Conservation (phyloP, 805 yeast genomes). For the Metschnikowia reukaufii region DNA sequence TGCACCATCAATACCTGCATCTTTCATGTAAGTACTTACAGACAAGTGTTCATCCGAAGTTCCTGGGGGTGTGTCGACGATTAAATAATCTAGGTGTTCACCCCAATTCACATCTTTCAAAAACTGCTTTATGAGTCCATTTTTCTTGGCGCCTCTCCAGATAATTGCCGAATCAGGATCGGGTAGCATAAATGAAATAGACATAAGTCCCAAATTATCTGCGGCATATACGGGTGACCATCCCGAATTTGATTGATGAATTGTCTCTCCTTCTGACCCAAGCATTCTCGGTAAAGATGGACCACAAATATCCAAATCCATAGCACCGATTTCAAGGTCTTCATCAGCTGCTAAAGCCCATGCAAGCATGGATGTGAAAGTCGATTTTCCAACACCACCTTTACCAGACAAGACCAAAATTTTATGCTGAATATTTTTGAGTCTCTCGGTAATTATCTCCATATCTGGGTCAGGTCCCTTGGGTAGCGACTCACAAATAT, state of each 20-base stretch:
- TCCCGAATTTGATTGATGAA: constrained; percentile 88
- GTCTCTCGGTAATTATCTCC: constrained; percentile 66
- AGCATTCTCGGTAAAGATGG: constrained; percentile 95
- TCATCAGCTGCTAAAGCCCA: constrained; percentile 90
- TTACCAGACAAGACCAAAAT: constrained; percentile 76
- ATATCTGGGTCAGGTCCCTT: constrained; percentile 96
- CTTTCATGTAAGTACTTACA: constrained; percentile 83
- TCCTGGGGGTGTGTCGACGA: constrained; percentile 98
- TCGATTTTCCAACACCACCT: constrained; percentile 97
- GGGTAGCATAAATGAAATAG: constrained; percentile 93
- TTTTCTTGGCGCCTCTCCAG: constrained; percentile 97
- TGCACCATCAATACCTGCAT: constrained; percentile 93
- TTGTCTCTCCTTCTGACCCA: constrained; percentile 82
- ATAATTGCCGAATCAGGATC: constrained; percentile 90
- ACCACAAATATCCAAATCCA: constrained; percentile 97
- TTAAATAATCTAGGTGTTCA: constrained; percentile 67
- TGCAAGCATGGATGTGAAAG: constrained; percentile 92
- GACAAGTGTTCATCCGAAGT: constrained; percentile 96
- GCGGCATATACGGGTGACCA: constrained; percentile 97
- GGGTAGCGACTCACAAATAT: constrained; percentile 81
- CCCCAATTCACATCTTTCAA: constrained; percentile 97
- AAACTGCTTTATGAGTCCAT: constrained; percentile 88
- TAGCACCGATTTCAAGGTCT: constrained; percentile 85
- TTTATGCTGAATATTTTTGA: constrained; percentile 71
- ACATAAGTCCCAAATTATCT: constrained; percentile 93